These are phyloP conservation scores for Nitzschia inconspicua DNA, from an alignment of 108 stramenopile species.

Conservation along the genomic window DNA sequence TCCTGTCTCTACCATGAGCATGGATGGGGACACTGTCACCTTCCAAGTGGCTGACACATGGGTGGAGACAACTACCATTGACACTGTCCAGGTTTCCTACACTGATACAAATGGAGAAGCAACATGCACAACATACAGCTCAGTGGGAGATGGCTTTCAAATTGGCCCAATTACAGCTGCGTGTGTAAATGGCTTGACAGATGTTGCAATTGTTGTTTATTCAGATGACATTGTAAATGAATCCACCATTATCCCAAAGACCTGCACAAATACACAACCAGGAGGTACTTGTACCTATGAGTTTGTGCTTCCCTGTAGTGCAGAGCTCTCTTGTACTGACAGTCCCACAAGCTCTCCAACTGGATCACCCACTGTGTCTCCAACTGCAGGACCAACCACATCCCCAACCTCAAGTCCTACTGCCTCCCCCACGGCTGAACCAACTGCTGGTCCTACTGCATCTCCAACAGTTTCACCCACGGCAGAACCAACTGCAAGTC, in stretches of 20 bases:
- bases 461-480: not conserved
- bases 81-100: not conserved
- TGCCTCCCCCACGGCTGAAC: not conserved
- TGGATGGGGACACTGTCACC: not conserved
- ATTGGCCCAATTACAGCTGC: not conserved
- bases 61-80: not conserved
- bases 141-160: too few relatives aligned
- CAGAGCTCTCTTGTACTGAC: too few relatives aligned
- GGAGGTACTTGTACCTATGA: slow-evolving; percentile 2
- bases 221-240: not conserved
- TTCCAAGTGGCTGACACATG: not conserved
- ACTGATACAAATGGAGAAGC: not conserved
- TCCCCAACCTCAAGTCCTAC: too few relatives aligned
- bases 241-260: not conserved
- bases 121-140: not conserved
- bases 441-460: not conserved
- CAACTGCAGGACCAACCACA: not conserved
- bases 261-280: not conserved
- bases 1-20: not conserved
- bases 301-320: not conserved
- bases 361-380: not conserved
- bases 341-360: not conserved
- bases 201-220: not conserved
- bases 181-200: slow-evolving; percentile 1
- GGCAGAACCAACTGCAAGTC: not conserved